A percentile compares a stretch with the other conserved stretches of the same genome.
These are phyloP conservation scores for Skeletonema costatum DNA, from an alignment of 108 stramenopile species.

Conservation along the genomic window DNA sequence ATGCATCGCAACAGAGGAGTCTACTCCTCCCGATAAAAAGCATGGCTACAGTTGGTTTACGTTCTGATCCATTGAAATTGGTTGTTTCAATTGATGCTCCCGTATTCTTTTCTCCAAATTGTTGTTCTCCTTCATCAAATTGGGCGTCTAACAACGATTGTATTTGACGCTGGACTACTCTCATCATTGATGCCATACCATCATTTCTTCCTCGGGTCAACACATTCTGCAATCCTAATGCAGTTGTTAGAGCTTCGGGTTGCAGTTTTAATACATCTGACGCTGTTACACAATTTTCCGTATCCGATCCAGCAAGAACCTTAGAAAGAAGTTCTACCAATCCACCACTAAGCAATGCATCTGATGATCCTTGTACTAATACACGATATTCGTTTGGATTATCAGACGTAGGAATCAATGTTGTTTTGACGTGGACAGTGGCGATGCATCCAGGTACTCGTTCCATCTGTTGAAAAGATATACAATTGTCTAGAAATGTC, in stretches of 20 bases:
- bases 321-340: constrained; percentile 55
- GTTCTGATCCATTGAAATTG: neutral
- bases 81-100: neutral
- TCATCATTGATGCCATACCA: constrained; percentile 80
- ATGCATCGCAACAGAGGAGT: constrained; percentile 93
- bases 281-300: constrained; percentile 14
- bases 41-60: constrained; percentile 79
- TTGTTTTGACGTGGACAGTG: constrained; percentile 63
- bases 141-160: constrained; percentile 14
- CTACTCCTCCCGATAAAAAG: constrained; percentile 95
- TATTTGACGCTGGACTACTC: constrained; percentile 66
- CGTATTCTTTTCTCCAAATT: neutral
- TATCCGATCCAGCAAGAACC: constrained; percentile 11
- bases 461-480: constrained; percentile 20
- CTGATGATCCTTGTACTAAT: constrained; percentile 58
- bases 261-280: constrained; percentile 58
- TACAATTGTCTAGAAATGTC: neutral
- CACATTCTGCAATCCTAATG: constrained; percentile 56
- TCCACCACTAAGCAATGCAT: constrained; percentile 79
- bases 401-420: constrained; percentile 21
- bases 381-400: constrained; percentile 39
- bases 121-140: neutral
- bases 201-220: constrained; percentile 80
- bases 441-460: constrained; percentile 82
- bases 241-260: constrained; percentile 52